phyloP scores from a whole-genome alignment of 192 early-diverging fungal genomes.

The Podila epigama region DNA sequence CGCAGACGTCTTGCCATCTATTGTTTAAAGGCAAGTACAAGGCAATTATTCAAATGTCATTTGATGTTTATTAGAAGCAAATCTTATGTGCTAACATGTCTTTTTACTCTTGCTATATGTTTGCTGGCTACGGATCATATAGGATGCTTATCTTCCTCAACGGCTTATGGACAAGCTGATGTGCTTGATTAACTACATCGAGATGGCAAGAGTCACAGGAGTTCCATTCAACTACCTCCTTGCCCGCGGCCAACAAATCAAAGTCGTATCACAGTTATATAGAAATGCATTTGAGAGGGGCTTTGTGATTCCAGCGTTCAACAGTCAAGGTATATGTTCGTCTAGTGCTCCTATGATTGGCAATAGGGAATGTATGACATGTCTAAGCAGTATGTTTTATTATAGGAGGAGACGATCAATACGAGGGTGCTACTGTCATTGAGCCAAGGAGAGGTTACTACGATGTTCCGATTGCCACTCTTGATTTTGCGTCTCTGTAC shows the following conservation, averaged over 20 bases:
- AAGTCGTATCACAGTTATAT: constrained; percentile 97
- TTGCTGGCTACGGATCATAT: neutral
- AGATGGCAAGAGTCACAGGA: constrained; percentile 98
- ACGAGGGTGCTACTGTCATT: constrained; percentile 96
- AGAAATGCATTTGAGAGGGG: constrained; percentile 83
- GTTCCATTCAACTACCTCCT: constrained; percentile 95
- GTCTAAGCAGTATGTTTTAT: neutral
- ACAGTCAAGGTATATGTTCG: constrained; percentile 67
- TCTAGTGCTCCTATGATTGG: neutral
- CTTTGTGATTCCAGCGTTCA: constrained; percentile 89
- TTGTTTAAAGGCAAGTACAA: constrained; percentile 88
- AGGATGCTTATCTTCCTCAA: constrained; percentile 94
- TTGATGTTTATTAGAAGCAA: no score
- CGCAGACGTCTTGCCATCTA: constrained; percentile 94
- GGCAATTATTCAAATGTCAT: no score
- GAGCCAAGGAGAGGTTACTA: constrained; percentile 95
- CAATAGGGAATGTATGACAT: neutral
- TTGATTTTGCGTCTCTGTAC: constrained; percentile 98
- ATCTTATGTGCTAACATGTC: no score
- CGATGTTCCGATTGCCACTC: constrained; percentile 94
- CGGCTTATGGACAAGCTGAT: constrained; percentile 97
- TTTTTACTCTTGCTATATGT: neutral
- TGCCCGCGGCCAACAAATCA: constrained; percentile 95
- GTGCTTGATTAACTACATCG: constrained; percentile 95
- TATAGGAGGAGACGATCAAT: constrained; percentile 81